Evolutionary conservation across 1,139 yeast species (phyloP), one percentile per base, ranked within the genome.

Genomic region (Yamadazyma sp.): DNA sequence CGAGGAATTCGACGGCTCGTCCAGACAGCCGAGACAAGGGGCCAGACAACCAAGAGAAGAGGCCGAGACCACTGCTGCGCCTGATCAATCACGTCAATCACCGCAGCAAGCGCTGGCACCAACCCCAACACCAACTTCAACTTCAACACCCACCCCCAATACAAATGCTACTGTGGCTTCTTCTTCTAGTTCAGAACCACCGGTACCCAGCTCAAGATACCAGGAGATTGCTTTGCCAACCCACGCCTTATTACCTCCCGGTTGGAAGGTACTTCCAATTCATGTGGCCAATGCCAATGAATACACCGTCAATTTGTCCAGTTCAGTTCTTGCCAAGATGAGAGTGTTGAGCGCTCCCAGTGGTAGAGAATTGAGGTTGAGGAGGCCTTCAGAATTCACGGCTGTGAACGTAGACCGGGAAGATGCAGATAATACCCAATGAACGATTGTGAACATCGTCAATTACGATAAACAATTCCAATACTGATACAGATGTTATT

Each of bases 201-300:
- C 26, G 14, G 5, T 14, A 14, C 16, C 34, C 7, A 32, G 10
- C n/a, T 11, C 14, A 4, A 34, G 37, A n/a, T 53, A 46, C 36
- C 64, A 60, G 40, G 49, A 54, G 2, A 54, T 62, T 12, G 33
- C 39, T 3, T 48, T 58, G 23, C 68, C 69, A 3, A 40, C 45
- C 2, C 51, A 48, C 24, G 65, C 69, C 1, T 32, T 63, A 2
- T 38, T 64, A 9, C 73, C 73, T 5, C 69, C 69, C 2, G 59
- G 59, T 32, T 66, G 73, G 72, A 50, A 60, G 1, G 30, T 64
- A 5, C 42, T 67, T 16, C 73, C 73, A 1, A 38, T 64, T 7
- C 47, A 48, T 30, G 39, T 38, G 17, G 41, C 42, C 4, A 45
- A 42, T 10, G 45, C 39, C 5, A 39, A 22, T 2, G 43, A 44